Conservation (phyloP, 1,139 yeast genomes). For the Pichia sp. region DNA sequence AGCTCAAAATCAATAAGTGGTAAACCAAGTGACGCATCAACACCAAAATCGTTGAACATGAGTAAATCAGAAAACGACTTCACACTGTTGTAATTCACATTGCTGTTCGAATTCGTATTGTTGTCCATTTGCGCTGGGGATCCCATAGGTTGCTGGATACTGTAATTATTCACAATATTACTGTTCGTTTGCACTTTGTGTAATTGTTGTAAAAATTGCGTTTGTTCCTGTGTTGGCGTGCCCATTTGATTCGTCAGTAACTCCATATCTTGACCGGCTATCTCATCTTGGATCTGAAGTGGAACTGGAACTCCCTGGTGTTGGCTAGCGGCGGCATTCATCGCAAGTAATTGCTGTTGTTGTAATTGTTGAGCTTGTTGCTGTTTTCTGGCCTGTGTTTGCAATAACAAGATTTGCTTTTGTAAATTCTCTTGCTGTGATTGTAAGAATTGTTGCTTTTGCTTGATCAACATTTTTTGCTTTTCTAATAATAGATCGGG, state of each 20-base stretch:
- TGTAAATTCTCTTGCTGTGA: conserved; percentile 12
- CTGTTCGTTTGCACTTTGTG: too few relatives aligned
- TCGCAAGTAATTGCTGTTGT: conserved; percentile 5
- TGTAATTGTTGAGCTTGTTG: conserved; percentile 1
- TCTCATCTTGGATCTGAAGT: background rate
- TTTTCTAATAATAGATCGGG: conserved; percentile 1
- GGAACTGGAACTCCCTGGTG: background rate
- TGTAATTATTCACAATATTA: background rate
- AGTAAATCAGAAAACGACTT: conserved; percentile 34
- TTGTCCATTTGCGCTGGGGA: conserved; percentile 1
- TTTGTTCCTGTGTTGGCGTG: too few relatives aligned
- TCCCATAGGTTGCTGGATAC: conserved; percentile 2
- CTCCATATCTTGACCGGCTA: too few relatives aligned
- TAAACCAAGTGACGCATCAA: conserved; percentile 66
- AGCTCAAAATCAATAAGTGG: conserved; percentile 48
- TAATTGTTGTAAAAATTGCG: background rate
- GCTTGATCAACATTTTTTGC: conserved; percentile 7
- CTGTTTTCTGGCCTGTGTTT: conserved; percentile 1
- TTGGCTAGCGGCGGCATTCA: too few relatives aligned
- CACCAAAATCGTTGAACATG: conserved; percentile 55
- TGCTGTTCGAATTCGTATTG: background rate
- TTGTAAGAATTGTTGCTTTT: conserved; percentile 11
- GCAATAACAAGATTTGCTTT: conserved; percentile 9
- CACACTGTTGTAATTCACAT: conserved; percentile 16
- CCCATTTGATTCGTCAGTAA: too few relatives aligned